Conservation (phyloP, 1,139 yeast species). For the Suzukiozyma palmioleophila region DNA sequence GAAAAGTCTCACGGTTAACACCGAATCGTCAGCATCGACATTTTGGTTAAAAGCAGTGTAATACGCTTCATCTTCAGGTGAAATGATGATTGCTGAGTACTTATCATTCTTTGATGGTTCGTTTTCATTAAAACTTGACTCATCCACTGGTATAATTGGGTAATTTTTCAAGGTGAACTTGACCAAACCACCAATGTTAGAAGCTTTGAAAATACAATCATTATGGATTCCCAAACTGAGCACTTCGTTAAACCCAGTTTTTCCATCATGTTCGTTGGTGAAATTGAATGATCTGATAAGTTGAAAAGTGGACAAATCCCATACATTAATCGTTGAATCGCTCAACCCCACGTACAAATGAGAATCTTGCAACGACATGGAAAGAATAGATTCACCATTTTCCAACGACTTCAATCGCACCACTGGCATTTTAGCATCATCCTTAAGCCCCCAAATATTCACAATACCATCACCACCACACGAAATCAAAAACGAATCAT, state of each 20-base stretch:
- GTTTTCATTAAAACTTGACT: constrained; percentile 10
- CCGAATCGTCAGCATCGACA: constrained; percentile 16
- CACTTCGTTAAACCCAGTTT: constrained; percentile 21
- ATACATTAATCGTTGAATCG: constrained; percentile 67
- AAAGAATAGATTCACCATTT: constrained; percentile 58
- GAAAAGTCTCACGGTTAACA: constrained; percentile 28
- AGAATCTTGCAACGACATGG: constrained; percentile 58
- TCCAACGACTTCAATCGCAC: constrained; percentile 42
- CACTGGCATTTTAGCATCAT: constrained; percentile 8
- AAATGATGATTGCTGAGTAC: constrained; percentile 10
- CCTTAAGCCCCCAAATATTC: constrained; percentile 60
- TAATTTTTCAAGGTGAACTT: constrained; percentile 42
- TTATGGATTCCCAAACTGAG: constrained; percentile 43
- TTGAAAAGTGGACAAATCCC: constrained; percentile 83
- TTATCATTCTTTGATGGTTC: constrained; percentile 8
- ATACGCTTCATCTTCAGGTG: constrained; percentile 16
- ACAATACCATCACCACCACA: constrained; percentile 92
- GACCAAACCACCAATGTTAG: constrained; percentile 50
- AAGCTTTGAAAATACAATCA: constrained; percentile 53
- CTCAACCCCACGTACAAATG: constrained; percentile 76
- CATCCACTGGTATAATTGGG: constrained; percentile 6
- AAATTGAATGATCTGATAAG: constrained; percentile 56
- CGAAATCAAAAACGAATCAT: constrained; percentile 23
- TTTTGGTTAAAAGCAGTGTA: constrained; percentile 12
- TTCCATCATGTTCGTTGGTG: constrained; percentile 17